Evolutionary conservation across 192 early-diverging fungal species (phyloP), one percentile per base, ranked within the genome.

Genomic region (Linnemannia schmuckeri): DNA sequence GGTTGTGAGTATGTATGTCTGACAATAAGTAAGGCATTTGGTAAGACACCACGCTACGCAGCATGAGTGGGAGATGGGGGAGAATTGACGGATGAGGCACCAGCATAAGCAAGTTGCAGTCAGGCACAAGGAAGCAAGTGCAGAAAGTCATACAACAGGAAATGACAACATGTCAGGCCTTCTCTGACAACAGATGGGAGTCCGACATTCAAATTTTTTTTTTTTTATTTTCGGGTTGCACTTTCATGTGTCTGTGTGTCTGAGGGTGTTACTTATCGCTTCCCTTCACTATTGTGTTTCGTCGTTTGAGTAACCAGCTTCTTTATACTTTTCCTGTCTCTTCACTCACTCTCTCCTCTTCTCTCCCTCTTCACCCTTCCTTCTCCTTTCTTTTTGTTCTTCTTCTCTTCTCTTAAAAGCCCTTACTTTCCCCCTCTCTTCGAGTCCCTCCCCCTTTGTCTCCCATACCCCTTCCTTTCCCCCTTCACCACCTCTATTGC

Each of bases 211-310:
- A 57, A 30, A 0, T 33, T 30, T 33, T 66, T 66, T 66, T 30
- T 63, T 10, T 63, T 66, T 63, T 52, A 52, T 52, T 30, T 63
- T 30, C 27, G 61, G n/a, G 61, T 66, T 66, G 30, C 61, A 73
- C 72, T 73, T 73, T 73, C 72, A 73, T 73, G 27, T 73, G 72
- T 73, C 72, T 73, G n/a, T 33, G 61, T 47, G n/a, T 47, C 24
- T 33, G 61, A 15, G 10, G 3, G n/a, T 15, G n/a, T 9, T 30
- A 27, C 27, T 41, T 15, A 27, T 49, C 20, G n/a, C 44, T 73
- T n/a, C 27, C n/a, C 15, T 30, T 71, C 37, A 5, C 20, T 35
- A 35, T 22, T 37, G 24, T 40, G 52, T 24, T 40, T 38, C 24
- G 54, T 52, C 27, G n/a, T 17, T 35, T 33, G 46, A 57, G 35